Percentiles rank a stretch among this genome's conserved stretches.
phyloP scores from a whole-genome alignment of 305 asterid species.

The Rubia tinctorum region DNA sequence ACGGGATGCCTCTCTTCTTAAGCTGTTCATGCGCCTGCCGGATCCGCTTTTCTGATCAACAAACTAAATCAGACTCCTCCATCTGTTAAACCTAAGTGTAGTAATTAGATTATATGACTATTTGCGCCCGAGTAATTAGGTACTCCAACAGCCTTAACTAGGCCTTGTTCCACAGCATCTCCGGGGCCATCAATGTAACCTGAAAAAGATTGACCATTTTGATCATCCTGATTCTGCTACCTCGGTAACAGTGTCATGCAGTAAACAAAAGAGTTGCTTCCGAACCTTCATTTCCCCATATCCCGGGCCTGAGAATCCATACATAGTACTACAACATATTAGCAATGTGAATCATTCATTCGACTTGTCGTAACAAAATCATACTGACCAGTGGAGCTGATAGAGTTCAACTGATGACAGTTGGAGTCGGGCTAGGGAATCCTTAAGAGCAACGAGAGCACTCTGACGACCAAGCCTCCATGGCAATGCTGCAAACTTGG shows the following conservation, averaged over 20 bases:
- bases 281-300: slow-evolving; percentile 98
- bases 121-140: slow-evolving; percentile 69
- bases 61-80: slow-evolving; percentile 6
- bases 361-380: background rate
- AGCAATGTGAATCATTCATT: background rate
- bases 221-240: background rate
- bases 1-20: slow-evolving; percentile 79
- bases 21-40: slow-evolving; percentile 71
- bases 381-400: slow-evolving; percentile 81
- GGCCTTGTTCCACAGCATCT: slow-evolving; percentile 97
- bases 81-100: slow-evolving; percentile 1
- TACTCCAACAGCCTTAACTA: slow-evolving; percentile 92
- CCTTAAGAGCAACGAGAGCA: slow-evolving; percentile 71
- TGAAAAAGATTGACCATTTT: slow-evolving; percentile 26
- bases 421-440: slow-evolving; percentile 62
- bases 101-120: background rate
- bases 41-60: slow-evolving; percentile 69
- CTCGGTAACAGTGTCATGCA: background rate
- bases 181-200: slow-evolving; percentile 92
- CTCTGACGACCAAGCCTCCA: slow-evolving; percentile 95
- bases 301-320: slow-evolving; percentile 77
- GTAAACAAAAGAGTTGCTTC: slow-evolving; percentile 14
- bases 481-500: slow-evolving; percentile 87
- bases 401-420: slow-evolving; percentile 77
- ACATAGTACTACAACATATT: background rate